Evolutionary conservation across 495 filamentous ascomycete species (phyloP), one percentile per base, ranked within the genome.

Genomic region (Neurospora sp.): DNA sequence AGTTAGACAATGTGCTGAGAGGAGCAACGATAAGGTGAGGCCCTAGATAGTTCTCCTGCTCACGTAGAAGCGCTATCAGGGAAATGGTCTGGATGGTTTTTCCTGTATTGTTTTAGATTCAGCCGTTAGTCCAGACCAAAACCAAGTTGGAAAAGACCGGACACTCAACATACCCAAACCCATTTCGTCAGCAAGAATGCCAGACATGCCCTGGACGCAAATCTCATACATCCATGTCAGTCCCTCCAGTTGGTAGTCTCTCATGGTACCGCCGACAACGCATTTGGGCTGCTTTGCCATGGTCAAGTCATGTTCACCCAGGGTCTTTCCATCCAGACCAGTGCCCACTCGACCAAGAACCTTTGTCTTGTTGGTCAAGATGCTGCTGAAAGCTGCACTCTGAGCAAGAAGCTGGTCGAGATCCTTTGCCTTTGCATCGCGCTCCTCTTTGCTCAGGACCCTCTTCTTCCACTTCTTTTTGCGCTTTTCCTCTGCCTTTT

Each of bases 171-270:
- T 73, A 76, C 95, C 95, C 37, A 98, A 81, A 2, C 96, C 96
- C 96, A 99, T 99, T 81, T 99, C 96, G 78, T 99, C 96, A 0
- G 96, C 96, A 31, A 99, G 81, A 74, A 99, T 99, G 0, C 96
- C 96, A 77, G 94, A 97, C 78, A 98, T 85, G 5, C 96, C 94
- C 79, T 97, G 97, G 20, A 82, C 77, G 73, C 85, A 86, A 71
- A 89, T 86, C 85, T 97, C 93, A 79, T 93, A 97, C 77, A 98
- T 88, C 96, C 96, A 99, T 22, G 96, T 94, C 31, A 99, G 79
- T 0, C 96, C 96, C 82, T 98, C 94, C 0, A 99, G 84, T 77
- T 99, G 96, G 82, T 99, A 99, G 71, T 90, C 89, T 27, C 93
- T 88, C 96, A 99, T 98, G 16, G 89, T 89, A 12, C 96, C 96